Conservation (phyloP, 2,329 filamentous ascomycete species). For the Aciculosporium take region DNA sequence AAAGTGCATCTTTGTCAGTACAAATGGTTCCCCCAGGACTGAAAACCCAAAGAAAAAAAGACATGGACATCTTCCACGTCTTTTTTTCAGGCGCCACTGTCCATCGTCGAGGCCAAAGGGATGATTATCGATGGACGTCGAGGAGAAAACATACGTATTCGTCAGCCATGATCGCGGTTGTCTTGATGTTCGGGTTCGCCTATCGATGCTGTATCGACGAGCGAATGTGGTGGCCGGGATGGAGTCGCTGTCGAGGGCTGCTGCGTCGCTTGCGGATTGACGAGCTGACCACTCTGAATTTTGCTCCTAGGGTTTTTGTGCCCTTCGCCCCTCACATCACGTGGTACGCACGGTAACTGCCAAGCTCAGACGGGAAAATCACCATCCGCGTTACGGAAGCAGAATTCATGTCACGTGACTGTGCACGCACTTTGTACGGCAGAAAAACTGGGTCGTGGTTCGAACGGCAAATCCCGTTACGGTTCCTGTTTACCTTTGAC, state of each 20-base stretch:
- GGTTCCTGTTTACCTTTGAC: no score
- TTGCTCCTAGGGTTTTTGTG: constrained; percentile 26
- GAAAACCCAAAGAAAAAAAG: not conserved
- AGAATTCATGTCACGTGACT: not conserved
- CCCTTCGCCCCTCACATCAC: constrained; percentile 23
- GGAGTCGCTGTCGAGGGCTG: constrained; percentile 20
- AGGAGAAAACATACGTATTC: constrained; percentile 59
- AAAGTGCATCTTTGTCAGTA: constrained; percentile 16
- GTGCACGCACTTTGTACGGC: no score
- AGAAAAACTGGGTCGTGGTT: no score
- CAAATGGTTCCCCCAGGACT: not conserved
- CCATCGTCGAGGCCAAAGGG: constrained; percentile 15
- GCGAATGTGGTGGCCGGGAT: constrained; percentile 26
- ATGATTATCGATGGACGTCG: constrained; percentile 14
- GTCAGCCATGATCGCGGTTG: constrained; percentile 64
- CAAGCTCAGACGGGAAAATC: not conserved
- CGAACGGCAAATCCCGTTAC: no score
- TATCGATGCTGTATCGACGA: constrained; percentile 29
- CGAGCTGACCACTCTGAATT: constrained; percentile 19
- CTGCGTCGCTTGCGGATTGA: constrained; percentile 15
- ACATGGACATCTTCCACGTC: not conserved
- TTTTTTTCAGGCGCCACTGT: constrained; percentile 1
- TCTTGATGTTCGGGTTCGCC: constrained; percentile 28
- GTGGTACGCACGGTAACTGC: no score
- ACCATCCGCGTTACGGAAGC: not conserved